Evolutionary conservation across 2,329 filamentous ascomycete genomes (phyloP), one percentile per base, ranked within the genome.

Genomic region (Aspergillus neoniger): DNA sequence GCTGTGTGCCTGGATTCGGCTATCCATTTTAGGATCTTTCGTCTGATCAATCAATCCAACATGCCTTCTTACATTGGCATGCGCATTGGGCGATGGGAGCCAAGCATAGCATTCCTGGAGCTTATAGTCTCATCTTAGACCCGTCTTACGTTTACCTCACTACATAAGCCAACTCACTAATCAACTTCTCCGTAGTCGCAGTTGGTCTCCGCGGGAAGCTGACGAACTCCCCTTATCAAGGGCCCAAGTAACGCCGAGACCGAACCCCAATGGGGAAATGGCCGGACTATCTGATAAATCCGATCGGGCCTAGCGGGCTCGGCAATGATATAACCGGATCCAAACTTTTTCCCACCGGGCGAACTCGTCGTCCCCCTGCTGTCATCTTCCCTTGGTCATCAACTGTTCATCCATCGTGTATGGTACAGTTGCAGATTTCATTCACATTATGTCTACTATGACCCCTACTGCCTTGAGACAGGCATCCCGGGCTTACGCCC

Each of bases 381-480:
- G 59, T 54, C 56, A 58, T 63, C 57, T 49, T 55, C 60, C 54
- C 59, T 58, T 50, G 61, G 48, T 56, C 58, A 67, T 67, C 61
- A 67, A 69, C 58, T 58, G 61, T 63, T 61, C 62, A 69, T 69
- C 59, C 30, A 58, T 44, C 15, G 44, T 68, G 41, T 63, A 67
- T 69, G 65, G 62, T 66, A 61, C 62, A 61, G 57, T 67, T 59
- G 59, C 55, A 60, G 50, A 57, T 51, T 65, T 60, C 66, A 67
- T 28, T 62, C 57, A 54, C 58, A 76, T 67, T 69, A 90, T 91
- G 88, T 83, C 86, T 69, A 86, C 81, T 73, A 77, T 88, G 74
- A 84, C 88, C 77, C 87, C 90, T 62, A 83, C 84, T 72, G 85
- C 88, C 70, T 81, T 91, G 78, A 88, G 91, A 81, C 90, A 92